These are phyloP conservation scores for button mushroom (Agaricus bisporus) DNA, from an alignment of 768 basidiomycete genomes.

Conservation along the genomic window DNA sequence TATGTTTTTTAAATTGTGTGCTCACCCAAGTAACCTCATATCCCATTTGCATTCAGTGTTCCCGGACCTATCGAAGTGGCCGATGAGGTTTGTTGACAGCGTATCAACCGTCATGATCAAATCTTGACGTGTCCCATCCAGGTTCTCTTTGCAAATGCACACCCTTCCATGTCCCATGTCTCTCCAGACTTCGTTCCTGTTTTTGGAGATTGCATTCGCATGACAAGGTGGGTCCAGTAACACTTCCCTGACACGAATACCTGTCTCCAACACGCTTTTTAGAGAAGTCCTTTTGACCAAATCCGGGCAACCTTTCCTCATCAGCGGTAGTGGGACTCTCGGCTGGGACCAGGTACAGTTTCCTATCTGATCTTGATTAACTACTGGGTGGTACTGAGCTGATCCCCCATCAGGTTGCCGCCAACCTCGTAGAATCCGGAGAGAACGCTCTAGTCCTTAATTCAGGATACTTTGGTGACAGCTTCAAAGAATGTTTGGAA, in stretches of 20 bases:
- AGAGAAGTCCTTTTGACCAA: slow-evolving; percentile 77
- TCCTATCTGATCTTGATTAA: too few species aligned
- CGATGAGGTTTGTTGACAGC: slow-evolving; percentile 41
- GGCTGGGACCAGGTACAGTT: slow-evolving; percentile 87
- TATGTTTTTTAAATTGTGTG: slow-evolving; percentile 20
- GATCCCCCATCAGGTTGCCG: slow-evolving; percentile 52
- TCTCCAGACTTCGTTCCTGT: slow-evolving; percentile 83
- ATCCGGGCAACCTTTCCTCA: slow-evolving; percentile 83
- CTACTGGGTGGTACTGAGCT: too few species aligned
- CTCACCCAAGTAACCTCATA: slow-evolving; percentile 9
- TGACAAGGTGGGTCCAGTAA: slow-evolving; percentile 53
- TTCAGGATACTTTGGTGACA: slow-evolving; percentile 92
- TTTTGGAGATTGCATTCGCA: slow-evolving; percentile 83
- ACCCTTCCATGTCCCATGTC: slow-evolving; percentile 84
- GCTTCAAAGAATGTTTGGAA: slow-evolving; percentile 80
- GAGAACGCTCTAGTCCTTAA: slow-evolving; percentile 80
- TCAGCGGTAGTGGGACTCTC: slow-evolving; percentile 91
- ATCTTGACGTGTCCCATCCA: not conserved
- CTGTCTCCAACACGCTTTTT: not conserved
- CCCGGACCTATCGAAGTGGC: slow-evolving; percentile 60
- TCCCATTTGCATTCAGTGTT: slow-evolving; percentile 31
- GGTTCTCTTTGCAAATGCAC: slow-evolving; percentile 82
- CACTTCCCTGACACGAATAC: not conserved
- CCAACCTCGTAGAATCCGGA: slow-evolving; percentile 82
- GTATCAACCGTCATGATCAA: not conserved